Evolutionary conservation across 2,329 filamentous ascomycete species (phyloP).

Genomic region (Aspergillus sp.): DNA sequence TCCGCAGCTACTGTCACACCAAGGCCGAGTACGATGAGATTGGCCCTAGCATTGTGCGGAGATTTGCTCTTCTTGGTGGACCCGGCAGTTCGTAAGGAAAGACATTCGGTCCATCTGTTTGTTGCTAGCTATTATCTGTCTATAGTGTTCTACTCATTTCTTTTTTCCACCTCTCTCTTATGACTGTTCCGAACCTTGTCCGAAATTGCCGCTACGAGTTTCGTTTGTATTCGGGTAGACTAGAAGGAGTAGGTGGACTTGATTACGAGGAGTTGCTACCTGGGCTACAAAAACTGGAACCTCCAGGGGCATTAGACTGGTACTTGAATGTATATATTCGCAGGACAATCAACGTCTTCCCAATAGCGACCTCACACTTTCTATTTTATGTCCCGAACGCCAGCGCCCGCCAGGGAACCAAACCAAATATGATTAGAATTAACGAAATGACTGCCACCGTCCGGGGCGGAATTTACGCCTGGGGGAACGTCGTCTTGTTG

Average conservation of each 20-base stretch:
- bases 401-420: background rate
- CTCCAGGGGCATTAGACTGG: background rate
- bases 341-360: background rate
- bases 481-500: slow-evolving; percentile 32
- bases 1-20: slow-evolving; percentile 97
- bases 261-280: background rate
- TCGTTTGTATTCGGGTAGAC: slow-evolving; percentile 4
- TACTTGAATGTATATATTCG: background rate
- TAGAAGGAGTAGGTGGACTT: background rate
- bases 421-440: background rate
- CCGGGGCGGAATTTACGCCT: background rate
- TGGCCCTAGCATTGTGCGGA: slow-evolving; percentile 89
- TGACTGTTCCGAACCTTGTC: background rate
- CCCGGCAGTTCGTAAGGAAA: slow-evolving; percentile 59
- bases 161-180: slow-evolving; percentile 10
- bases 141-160: slow-evolving; percentile 22
- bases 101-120: slow-evolving; percentile 10
- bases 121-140: slow-evolving; percentile 24
- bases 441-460: too few relatives aligned
- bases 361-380: background rate
- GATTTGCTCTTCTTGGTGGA: slow-evolving; percentile 90
- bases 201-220: background rate
- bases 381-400: background rate
- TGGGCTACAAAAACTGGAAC: background rate
- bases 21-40: slow-evolving; percentile 90